A percentile compares a stretch with the other conserved stretches of the same genome.
These are phyloP conservation scores for Petrea volubilis DNA, from an alignment of 257 asterid genomes.

Conservation along the genomic window DNA sequence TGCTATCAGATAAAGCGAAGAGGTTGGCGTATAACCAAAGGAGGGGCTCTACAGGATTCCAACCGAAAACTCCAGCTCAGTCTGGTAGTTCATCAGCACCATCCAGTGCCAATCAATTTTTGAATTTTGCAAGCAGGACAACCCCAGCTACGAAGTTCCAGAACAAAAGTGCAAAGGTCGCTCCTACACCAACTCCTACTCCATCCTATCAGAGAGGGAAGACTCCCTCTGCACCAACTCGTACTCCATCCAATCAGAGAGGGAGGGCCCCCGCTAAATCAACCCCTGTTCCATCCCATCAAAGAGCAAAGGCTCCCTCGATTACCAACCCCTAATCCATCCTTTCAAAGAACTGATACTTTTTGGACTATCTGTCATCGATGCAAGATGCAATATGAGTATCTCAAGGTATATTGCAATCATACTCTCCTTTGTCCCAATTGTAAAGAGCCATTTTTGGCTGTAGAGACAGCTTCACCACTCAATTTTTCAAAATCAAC, in stretches of 20 bases:
- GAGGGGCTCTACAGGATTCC: slow-evolving; percentile 42
- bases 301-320: neutral
- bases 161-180: slow-evolving; percentile 31
- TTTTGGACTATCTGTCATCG: slow-evolving; percentile 74
- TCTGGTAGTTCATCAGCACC: slow-evolving; percentile 49
- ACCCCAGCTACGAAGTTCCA: slow-evolving; percentile 40
- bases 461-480: slow-evolving; percentile 53
- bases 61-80: slow-evolving; percentile 39
- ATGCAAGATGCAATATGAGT: slow-evolving; percentile 70
- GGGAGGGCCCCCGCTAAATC: slow-evolving; percentile 22
- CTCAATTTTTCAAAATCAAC: slow-evolving; percentile 32
- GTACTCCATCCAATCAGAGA: slow-evolving; percentile 43
- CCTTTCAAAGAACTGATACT: slow-evolving; percentile 52
- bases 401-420: slow-evolving; percentile 52
- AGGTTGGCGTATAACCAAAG: slow-evolving; percentile 60
- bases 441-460: slow-evolving; percentile 49
- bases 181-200: slow-evolving; percentile 25
- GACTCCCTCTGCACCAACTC: slow-evolving; percentile 25
- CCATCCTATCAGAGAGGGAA: slow-evolving; percentile 32
- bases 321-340: slow-evolving; percentile 34
- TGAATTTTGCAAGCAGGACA: slow-evolving; percentile 34
- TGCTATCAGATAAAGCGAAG: slow-evolving; percentile 62
- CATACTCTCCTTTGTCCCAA: slow-evolving; percentile 55
- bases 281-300: slow-evolving; percentile 32
- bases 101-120: slow-evolving; percentile 34